Percentiles rank a stretch among this genome's conserved stretches.
These are phyloP conservation scores for Rhizoctonia solani DNA, from an alignment of 1,284 basidiomycete genomes.

Conservation along the genomic window DNA sequence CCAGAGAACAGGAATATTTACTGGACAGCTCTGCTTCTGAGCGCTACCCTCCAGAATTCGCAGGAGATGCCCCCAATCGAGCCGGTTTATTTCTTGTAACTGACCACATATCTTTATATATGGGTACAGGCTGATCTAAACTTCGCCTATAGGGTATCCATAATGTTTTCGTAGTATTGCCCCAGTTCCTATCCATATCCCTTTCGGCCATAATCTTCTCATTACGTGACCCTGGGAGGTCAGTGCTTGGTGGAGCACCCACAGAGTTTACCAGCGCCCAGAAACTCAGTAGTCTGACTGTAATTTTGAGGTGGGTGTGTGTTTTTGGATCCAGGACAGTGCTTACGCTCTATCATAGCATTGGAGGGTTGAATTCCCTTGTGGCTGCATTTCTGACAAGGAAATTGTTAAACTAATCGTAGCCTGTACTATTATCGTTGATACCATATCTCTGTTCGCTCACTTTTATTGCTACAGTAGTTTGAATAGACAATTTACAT, in stretches of 20 bases:
- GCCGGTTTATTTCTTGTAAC: conserved; percentile 85
- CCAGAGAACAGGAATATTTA: conserved; percentile 2
- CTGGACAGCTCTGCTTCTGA: not conserved
- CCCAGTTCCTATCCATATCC: conserved; percentile 56
- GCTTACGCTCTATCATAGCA: not conserved
- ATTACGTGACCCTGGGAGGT: conserved; percentile 61
- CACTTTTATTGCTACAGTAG: not conserved
- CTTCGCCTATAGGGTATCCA: conserved; percentile 71
- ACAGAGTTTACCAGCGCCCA: not conserved
- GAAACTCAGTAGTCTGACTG: conserved; percentile 9
- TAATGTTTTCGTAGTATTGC: conserved; percentile 83
- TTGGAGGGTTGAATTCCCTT: conserved; percentile 14
- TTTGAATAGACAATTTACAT: not conserved
- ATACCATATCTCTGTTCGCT: not conserved
- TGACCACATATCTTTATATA: conserved; percentile 20
- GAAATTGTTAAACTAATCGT: conserved; percentile 50
- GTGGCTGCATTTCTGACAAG: conserved; percentile 13
- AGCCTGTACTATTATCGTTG: not conserved
- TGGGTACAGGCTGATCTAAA: not conserved
- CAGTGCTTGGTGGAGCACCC: conserved; percentile 44
- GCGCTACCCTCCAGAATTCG: not conserved
- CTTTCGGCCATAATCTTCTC: conserved; percentile 56
- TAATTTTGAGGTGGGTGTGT: conserved; percentile 2
- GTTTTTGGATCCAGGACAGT: not conserved
- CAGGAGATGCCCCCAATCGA: conserved; percentile 14